Conservation (phyloP, 1,284 basidiomycete genomes). For the Hypsizygus ulmarius region DNA sequence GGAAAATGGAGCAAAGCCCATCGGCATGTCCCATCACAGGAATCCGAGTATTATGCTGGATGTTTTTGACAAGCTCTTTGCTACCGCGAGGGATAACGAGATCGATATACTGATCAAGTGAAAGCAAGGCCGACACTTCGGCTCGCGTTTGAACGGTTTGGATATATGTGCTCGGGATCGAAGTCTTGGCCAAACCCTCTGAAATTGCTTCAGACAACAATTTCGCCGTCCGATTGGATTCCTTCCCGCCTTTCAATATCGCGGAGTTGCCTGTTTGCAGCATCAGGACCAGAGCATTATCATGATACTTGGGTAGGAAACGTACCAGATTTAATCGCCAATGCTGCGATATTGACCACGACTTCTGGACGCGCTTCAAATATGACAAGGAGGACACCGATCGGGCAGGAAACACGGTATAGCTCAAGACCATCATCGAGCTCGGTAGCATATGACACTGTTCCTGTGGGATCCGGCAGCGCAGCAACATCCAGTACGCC, state of each 20-base stretch:
- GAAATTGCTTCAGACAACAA: slow-evolving; percentile 82
- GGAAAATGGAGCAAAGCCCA: slow-evolving; percentile 86
- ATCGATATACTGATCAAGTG: slow-evolving; percentile 91
- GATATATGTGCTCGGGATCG: slow-evolving; percentile 79
- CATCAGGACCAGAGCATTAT: neutral
- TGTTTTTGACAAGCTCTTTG: slow-evolving; percentile 84
- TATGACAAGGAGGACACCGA: slow-evolving; percentile 95
- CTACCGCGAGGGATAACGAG: slow-evolving; percentile 96
- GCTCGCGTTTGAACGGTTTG: slow-evolving; percentile 93
- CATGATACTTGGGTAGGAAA: neutral
- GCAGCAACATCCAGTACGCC: slow-evolving; percentile 86
- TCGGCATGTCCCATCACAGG: slow-evolving; percentile 99
- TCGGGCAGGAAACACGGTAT: slow-evolving; percentile 94
- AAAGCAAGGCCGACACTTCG: slow-evolving; percentile 85
- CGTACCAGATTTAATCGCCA: slow-evolving; percentile 94
- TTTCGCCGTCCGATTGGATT: slow-evolving; percentile 77
- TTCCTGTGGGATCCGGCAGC: slow-evolving; percentile 85
- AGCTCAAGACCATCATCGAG: slow-evolving; percentile 87
- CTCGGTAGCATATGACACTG: slow-evolving; percentile 84
- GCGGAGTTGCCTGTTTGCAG: slow-evolving; percentile 77
- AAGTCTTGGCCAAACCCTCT: slow-evolving; percentile 69
- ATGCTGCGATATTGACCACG: slow-evolving; percentile 93
- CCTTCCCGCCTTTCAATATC: slow-evolving; percentile 96
- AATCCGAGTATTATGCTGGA: slow-evolving; percentile 89
- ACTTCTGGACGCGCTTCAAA: slow-evolving; percentile 99